phyloP scores from a whole-genome alignment of 768 basidiomycete species.

The Pisolithus sp. region DNA sequence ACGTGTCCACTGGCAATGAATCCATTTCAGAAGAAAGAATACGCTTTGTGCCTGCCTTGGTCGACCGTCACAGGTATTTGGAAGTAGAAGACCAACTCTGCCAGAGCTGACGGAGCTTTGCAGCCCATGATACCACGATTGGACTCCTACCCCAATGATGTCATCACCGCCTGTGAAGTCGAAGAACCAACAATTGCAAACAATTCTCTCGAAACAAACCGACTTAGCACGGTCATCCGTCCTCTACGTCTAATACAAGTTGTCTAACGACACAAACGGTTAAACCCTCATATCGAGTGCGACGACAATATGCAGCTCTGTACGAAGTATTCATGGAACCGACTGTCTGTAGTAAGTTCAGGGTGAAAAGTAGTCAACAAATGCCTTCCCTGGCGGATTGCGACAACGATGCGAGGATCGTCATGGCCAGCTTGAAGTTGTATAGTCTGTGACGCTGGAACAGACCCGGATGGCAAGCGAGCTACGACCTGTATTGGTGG shows the following conservation, averaged over 20 bases:
- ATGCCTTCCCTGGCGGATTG: constrained; percentile 76
- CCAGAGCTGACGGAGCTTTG: too few relatives aligned
- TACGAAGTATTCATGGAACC: constrained; percentile 92
- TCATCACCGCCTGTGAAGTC: too few relatives aligned
- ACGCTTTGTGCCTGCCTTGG: too few relatives aligned
- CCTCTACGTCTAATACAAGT: too few relatives aligned
- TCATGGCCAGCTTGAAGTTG: constrained; percentile 37
- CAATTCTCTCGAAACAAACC: too few relatives aligned
- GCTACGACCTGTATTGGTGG: constrained; percentile 66
- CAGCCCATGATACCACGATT: too few relatives aligned
- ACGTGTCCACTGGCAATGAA: constrained; percentile 49
- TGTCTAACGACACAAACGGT: too few relatives aligned
- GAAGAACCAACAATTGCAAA: too few relatives aligned
- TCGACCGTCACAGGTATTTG: too few relatives aligned
- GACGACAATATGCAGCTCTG: constrained; percentile 55
- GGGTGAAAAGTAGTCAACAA: constrained; percentile 92
- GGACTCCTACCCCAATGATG: too few relatives aligned
- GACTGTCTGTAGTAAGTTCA: constrained; percentile 78
- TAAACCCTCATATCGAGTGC: constrained; percentile 6
- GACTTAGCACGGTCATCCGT: too few relatives aligned
- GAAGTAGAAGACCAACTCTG: too few relatives aligned
- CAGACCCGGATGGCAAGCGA: constrained; percentile 50
- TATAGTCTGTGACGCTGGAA: constrained; percentile 32
- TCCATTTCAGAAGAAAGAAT: constrained; percentile 35
- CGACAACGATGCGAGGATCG: constrained; percentile 70